phyloP scores from a whole-genome alignment of 225 moss, liverwort and hornwort species.

The Polytrichum commune region DNA sequence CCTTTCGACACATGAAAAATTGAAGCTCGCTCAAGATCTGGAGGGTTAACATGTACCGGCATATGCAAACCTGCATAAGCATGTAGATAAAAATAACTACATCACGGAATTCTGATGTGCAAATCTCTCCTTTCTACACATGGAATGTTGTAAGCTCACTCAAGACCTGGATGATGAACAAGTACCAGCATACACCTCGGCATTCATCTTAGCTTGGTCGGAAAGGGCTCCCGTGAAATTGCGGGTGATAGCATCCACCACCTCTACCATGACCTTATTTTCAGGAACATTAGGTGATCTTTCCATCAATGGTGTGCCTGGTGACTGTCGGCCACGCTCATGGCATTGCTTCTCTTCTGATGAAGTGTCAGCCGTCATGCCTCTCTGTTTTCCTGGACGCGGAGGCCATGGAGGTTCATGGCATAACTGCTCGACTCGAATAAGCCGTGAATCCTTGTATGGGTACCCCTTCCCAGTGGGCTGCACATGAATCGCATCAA shows the following conservation, averaged over 20 bases:
- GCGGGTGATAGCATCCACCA: conserved; percentile 7
- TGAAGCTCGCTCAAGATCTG: too few relatives aligned
- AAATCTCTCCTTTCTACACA: too few relatives aligned
- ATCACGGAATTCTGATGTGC: too few relatives aligned
- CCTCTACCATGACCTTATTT: neutral
- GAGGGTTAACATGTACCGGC: too few relatives aligned
- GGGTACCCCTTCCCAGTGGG: neutral
- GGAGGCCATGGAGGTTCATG: too few relatives aligned
- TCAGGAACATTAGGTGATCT: conserved; percentile 3
- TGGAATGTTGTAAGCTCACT: too few relatives aligned
- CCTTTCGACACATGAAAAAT: too few relatives aligned
- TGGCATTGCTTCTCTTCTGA: neutral
- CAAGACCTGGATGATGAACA: too few relatives aligned
- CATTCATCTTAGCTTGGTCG: conserved; percentile 15
- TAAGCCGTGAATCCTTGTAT: neutral
- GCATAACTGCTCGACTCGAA: neutral
- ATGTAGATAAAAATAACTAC: too few relatives aligned
- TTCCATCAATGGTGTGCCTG: conserved; percentile 2
- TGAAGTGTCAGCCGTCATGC: neutral
- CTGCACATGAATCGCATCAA: neutral
- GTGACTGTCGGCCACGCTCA: too few relatives aligned
- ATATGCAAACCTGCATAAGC: too few relatives aligned
- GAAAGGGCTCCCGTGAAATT: conserved; percentile 1
- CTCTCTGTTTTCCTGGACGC: neutral
- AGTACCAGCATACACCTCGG: conserved; percentile 4